A percentile compares a stretch with the other conserved stretches of the same genome.
Conservation (phyloP, 306 rosid genomes). For the Mimosa pudica region DNA sequence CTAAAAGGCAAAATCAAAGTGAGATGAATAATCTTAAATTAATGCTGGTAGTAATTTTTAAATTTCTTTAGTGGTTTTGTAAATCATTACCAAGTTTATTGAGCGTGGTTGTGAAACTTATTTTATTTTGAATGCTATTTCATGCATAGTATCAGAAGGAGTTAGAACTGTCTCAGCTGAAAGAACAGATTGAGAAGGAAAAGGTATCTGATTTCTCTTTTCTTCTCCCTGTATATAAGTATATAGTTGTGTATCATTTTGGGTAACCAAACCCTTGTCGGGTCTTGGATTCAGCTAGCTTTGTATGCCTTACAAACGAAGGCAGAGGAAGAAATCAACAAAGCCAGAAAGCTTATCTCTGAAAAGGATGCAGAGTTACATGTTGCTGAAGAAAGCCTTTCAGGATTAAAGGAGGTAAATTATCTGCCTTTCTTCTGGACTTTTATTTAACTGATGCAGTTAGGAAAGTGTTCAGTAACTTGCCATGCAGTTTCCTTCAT, state of each 20-base stretch:
- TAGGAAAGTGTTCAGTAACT: conserved; percentile 30
- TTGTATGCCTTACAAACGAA: conserved; percentile 77
- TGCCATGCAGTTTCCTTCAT: conserved; percentile 8
- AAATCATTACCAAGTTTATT: conserved; percentile 16
- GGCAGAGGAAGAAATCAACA: conserved; percentile 74
- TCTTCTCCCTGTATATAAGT: neutral
- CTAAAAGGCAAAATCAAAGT: conserved; percentile 49
- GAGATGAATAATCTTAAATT: conserved; percentile 72
- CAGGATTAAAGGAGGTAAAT: conserved; percentile 83
- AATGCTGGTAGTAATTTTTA: conserved; percentile 71
- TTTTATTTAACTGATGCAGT: conserved; percentile 30
- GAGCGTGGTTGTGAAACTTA: conserved; percentile 29
- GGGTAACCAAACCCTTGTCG: conserved; percentile 28
- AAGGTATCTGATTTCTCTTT: conserved; percentile 52
- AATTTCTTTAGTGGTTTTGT: conserved; percentile 26
- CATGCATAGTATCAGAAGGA: conserved; percentile 76
- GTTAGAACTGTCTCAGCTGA: conserved; percentile 73
- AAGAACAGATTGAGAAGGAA: conserved; percentile 79
- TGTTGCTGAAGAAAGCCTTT: conserved; percentile 79
- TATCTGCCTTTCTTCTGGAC: conserved; percentile 38
- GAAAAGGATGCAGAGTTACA: conserved; percentile 78
- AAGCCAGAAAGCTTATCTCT: conserved; percentile 64
- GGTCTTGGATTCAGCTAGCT: conserved; percentile 59
- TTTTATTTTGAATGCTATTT: conserved; percentile 33
- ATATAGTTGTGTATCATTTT: too few species aligned